Conservation (phyloP, 345 rosid species). For the Camelina sativa region DNA sequence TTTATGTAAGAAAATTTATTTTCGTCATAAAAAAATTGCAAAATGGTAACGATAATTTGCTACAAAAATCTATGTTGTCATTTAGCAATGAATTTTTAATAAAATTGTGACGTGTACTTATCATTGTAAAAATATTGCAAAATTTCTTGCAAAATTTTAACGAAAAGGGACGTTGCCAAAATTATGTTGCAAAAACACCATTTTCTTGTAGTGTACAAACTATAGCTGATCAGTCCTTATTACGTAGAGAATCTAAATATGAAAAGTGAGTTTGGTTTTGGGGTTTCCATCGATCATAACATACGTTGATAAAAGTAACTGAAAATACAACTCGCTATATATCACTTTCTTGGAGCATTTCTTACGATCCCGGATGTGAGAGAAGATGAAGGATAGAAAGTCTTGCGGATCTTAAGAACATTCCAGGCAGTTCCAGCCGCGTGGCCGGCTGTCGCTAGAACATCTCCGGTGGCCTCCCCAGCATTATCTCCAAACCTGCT, state of each 20-base stretch:
- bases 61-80: too few species aligned
- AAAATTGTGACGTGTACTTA: too few species aligned
- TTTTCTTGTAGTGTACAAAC: not conserved
- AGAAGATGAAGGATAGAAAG: constrained; percentile 71
- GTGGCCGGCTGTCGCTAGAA: constrained; percentile 78
- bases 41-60: too few species aligned
- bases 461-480: constrained; percentile 80
- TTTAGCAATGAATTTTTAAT: too few species aligned
- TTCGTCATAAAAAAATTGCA: too few species aligned
- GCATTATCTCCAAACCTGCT: constrained; percentile 79
- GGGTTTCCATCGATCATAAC: constrained; percentile 19
- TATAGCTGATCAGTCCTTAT: not conserved
- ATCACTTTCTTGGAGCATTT: constrained; percentile 50
- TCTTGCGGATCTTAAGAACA: constrained; percentile 73
- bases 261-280: constrained; percentile 14
- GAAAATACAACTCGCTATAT: not conserved
- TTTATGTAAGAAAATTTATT: too few species aligned
- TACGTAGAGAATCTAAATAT: constrained; percentile 13
- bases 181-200: too few species aligned
- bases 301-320: constrained; percentile 9
- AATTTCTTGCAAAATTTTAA: too few species aligned
- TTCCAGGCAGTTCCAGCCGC: constrained; percentile 77
- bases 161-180: too few species aligned
- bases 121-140: too few species aligned
- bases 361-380: constrained; percentile 55